Evolutionary conservation across 257 asterid species (phyloP).

Genomic region (Solanum ossicruentum): DNA sequence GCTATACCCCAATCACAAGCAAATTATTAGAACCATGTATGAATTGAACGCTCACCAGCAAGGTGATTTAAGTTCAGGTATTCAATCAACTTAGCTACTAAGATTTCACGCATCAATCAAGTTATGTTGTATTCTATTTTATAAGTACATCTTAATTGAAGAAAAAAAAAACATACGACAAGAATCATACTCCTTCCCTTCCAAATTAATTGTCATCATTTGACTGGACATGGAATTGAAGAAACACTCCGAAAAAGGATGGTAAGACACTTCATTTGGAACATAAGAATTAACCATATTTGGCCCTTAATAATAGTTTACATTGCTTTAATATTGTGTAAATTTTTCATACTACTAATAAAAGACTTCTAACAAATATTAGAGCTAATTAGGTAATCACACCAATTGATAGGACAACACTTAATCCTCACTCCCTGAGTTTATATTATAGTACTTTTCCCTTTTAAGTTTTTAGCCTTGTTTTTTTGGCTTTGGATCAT

Average conservation of each 20-base stretch:
- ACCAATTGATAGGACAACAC: neutral
- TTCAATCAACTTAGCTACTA: too few relatives aligned
- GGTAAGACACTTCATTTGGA: too few relatives aligned
- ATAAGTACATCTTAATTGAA: neutral
- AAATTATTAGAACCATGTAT: neutral
- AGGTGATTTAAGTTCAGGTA: too few relatives aligned
- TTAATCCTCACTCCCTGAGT: neutral
- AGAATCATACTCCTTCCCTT: neutral
- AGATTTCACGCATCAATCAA: too few relatives aligned
- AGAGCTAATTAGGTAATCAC: neutral
- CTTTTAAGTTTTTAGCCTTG: neutral
- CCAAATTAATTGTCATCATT: too few relatives aligned
- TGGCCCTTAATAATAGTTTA: neutral
- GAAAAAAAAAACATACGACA: neutral
- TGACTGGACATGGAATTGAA: too few relatives aligned
- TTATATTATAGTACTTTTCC: neutral
- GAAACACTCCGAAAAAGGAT: too few relatives aligned
- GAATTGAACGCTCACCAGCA: neutral
- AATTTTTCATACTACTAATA: neutral
- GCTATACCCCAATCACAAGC: neutral
- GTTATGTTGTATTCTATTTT: neutral
- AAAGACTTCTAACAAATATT: neutral
- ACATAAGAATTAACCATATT: neutral
- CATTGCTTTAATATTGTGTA: neutral
- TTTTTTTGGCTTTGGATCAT: neutral